Evolutionary conservation across 495 filamentous ascomycete genomes (phyloP).

Genomic region (Penicillium diatomitis): DNA sequence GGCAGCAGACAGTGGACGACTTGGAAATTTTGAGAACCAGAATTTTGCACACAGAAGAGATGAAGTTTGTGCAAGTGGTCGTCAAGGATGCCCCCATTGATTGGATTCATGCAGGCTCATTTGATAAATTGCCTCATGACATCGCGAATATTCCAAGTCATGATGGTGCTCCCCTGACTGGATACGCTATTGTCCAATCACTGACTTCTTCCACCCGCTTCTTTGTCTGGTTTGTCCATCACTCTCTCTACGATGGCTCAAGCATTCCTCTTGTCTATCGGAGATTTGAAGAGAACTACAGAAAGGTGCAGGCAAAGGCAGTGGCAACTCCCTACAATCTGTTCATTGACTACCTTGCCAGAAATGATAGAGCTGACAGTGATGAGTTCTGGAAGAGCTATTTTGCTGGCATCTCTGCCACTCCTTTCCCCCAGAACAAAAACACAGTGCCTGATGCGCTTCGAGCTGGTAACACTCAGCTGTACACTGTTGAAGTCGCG

Average conservation of each 20-base stretch:
- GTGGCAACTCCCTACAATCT: constrained; percentile 24
- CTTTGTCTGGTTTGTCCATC: constrained; percentile 58
- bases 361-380: constrained; percentile 23
- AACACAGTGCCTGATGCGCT: constrained; percentile 16
- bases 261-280: constrained; percentile 50
- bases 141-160: constrained; percentile 36
- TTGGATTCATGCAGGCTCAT: constrained; percentile 34
- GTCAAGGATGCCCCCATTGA: constrained; percentile 38
- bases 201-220: constrained; percentile 18
- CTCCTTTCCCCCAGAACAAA: constrained; percentile 23
- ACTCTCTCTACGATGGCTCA: constrained; percentile 67
- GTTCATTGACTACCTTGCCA: constrained; percentile 35
- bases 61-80: constrained; percentile 46
- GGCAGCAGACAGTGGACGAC: constrained; percentile 39
- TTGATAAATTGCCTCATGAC: constrained; percentile 38
- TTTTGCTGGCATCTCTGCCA: constrained; percentile 19
- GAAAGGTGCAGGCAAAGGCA: constrained; percentile 1
- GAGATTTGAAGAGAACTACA: constrained; percentile 43
- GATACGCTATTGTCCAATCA: constrained; percentile 42
- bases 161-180: constrained; percentile 46
- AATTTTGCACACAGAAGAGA: constrained; percentile 39
- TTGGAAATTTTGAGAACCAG: constrained; percentile 48
- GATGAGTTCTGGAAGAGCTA: constrained; percentile 39
- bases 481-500: constrained; percentile 16
- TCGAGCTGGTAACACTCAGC: constrained; percentile 24